Percentiles rank a stretch among this genome's conserved stretches.
phyloP scores from a whole-genome alignment of 2,329 filamentous ascomycete genomes.

The Aspergillus sp. region DNA sequence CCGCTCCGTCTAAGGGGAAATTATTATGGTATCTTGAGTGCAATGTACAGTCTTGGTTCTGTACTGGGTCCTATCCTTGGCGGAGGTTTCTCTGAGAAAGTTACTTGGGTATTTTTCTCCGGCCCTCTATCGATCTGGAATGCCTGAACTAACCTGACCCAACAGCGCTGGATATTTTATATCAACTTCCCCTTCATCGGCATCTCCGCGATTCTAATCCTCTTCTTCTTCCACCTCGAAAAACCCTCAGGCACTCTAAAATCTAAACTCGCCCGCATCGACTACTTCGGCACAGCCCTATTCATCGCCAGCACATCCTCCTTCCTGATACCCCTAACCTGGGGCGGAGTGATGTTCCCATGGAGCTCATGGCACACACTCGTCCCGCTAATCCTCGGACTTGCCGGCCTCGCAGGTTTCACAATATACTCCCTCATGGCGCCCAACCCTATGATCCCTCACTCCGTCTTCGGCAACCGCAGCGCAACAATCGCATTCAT shows the following conservation, averaged over 20 bases:
- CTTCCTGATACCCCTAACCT: constrained; percentile 33
- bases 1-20: constrained; percentile 37
- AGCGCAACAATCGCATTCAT: constrained; percentile 25
- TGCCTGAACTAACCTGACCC: neutral
- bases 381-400: constrained; percentile 28
- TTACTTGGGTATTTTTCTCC: constrained; percentile 17
- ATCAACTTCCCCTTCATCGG: constrained; percentile 29
- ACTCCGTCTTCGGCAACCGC: constrained; percentile 46
- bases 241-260: constrained; percentile 3
- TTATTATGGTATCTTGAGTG: constrained; percentile 24
- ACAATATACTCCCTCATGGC: constrained; percentile 14
- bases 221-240: constrained; percentile 18
- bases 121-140: neutral
- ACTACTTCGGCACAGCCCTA: constrained; percentile 29
- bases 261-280: constrained; percentile 21
- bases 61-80: constrained; percentile 48
- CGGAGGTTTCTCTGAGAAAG: constrained; percentile 24
- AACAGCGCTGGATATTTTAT: constrained; percentile 30
- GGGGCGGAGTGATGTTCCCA: constrained; percentile 28
- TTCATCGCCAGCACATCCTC: constrained; percentile 27
- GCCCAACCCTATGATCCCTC: constrained; percentile 41
- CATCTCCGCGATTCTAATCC: constrained; percentile 21
- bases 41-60: constrained; percentile 38
- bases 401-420: constrained; percentile 24
- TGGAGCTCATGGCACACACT: constrained; percentile 32